Conservation (phyloP, 495 filamentous ascomycete genomes). For the Lichenothelia convexa region DNA sequence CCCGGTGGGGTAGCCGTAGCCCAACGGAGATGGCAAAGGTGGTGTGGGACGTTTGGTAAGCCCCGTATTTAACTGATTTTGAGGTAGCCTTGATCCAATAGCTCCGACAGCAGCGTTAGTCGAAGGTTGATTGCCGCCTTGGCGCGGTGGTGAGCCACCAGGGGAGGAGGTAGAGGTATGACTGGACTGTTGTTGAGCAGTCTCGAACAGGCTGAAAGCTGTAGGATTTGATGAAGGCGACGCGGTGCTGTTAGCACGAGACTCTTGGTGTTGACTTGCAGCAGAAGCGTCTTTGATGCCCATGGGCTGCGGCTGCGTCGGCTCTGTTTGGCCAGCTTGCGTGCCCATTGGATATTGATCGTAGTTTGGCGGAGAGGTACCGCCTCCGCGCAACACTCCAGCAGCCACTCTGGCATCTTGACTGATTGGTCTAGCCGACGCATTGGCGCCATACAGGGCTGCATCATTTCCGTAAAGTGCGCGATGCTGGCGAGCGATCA, state of each 20-base stretch:
- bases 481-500: constrained; percentile 87
- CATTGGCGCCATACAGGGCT: constrained; percentile 46
- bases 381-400: constrained; percentile 22
- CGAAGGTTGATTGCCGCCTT: constrained; percentile 35
- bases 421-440: constrained; percentile 35
- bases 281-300: constrained; percentile 26
- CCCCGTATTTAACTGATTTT: constrained; percentile 40
- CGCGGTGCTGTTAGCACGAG: constrained; percentile 75
- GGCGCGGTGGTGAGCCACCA: constrained; percentile 59
- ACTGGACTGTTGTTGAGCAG: constrained; percentile 55
- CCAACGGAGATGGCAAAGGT: constrained; percentile 73
- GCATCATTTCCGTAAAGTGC: constrained; percentile 70
- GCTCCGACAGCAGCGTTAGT: constrained; percentile 59
- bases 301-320: constrained; percentile 10
- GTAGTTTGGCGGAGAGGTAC: constrained; percentile 44
- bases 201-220: constrained; percentile 49
- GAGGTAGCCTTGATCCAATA: constrained; percentile 74
- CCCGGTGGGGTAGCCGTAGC: constrained; percentile 50
- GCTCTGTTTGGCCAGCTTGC: constrained; percentile 22
- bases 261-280: constrained; percentile 39
- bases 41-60: constrained; percentile 78
- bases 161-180: constrained; percentile 83
- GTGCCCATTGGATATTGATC: constrained; percentile 39
- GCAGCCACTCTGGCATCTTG: constrained; percentile 35
- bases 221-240: constrained; percentile 56